These are phyloP conservation scores for Trebouxia gelatinosa DNA, from an alignment of 163 green algal genomes.

Conservation along the genomic window DNA sequence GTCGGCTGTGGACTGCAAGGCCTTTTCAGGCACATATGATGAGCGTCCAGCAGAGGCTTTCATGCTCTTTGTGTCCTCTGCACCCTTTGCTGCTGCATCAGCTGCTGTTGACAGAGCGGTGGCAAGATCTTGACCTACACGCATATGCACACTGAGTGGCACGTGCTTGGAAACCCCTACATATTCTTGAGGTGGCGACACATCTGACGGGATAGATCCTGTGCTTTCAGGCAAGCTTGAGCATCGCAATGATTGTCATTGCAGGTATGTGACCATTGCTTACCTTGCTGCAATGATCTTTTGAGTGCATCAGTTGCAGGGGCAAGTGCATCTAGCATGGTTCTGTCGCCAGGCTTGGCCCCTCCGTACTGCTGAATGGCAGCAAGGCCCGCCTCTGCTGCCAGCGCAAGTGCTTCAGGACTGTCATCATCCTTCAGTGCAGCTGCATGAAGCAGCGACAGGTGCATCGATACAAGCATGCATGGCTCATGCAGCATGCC, in stretches of 20 bases:
- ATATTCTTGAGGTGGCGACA: background rate
- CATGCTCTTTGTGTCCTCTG: slow-evolving; percentile 72
- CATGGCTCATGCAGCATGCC: background rate
- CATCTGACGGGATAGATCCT: background rate
- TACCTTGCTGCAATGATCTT: slow-evolving; percentile 25
- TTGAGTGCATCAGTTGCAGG: slow-evolving; percentile 52
- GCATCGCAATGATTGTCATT: background rate
- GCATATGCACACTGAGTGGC: background rate
- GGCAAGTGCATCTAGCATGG: slow-evolving; percentile 85
- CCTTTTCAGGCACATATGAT: slow-evolving; percentile 70
- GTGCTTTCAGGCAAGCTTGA: background rate
- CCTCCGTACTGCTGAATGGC: slow-evolving; percentile 79
- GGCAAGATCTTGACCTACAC: slow-evolving; percentile 19
- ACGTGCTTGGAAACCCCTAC: background rate
- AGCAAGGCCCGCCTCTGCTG: slow-evolving; percentile 54
- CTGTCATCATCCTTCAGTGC: background rate
- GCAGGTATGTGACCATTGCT: background rate
- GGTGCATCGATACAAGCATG: too few species aligned
- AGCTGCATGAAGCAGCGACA: slow-evolving; percentile 15
- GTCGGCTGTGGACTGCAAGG: slow-evolving; percentile 57
- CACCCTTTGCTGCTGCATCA: slow-evolving; percentile 59
- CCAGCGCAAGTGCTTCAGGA: slow-evolving; percentile 40
- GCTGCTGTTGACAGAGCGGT: slow-evolving; percentile 44
- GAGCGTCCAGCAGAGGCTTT: slow-evolving; percentile 61
- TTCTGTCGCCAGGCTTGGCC: slow-evolving; percentile 69